Conservation (phyloP, 306 rosid species). For the Malus asiatica region DNA sequence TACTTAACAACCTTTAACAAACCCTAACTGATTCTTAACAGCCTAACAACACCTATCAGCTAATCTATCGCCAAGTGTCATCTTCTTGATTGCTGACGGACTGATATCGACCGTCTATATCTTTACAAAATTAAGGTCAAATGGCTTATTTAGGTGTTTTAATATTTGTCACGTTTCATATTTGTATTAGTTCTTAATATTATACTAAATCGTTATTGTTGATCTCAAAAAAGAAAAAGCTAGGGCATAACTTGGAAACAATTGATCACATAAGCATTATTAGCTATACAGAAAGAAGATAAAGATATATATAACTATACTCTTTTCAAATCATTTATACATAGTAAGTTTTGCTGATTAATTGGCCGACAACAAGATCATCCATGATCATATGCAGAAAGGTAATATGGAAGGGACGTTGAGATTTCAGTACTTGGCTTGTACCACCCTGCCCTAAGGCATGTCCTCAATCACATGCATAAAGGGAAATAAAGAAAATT, state of each 20-base stretch:
- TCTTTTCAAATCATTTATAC: not conserved
- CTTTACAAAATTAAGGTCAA: too few relatives aligned
- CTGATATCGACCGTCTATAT: too few relatives aligned
- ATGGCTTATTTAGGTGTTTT: too few relatives aligned
- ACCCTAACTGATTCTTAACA: too few relatives aligned
- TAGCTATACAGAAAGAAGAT: not conserved
- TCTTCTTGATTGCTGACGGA: too few relatives aligned
- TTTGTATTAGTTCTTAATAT: too few relatives aligned
- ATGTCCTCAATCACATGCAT: slow-evolving; percentile 27
- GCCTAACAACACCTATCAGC: too few relatives aligned
- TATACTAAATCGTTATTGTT: too few relatives aligned
- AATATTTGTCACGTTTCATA: too few relatives aligned
- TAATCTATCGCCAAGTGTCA: too few relatives aligned
- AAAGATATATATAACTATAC: not conserved
- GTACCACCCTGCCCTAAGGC: slow-evolving; percentile 45
- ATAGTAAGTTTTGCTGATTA: not conserved
- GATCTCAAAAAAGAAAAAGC: too few relatives aligned
- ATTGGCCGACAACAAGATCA: slow-evolving; percentile 46
- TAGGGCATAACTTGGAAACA: not conserved
- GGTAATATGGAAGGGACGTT: slow-evolving; percentile 34
- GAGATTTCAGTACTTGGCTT: slow-evolving; percentile 41
- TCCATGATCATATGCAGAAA: slow-evolving; percentile 36
- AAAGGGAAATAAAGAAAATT: slow-evolving; percentile 1
- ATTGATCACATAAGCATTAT: not conserved
- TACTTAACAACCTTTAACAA: too few relatives aligned